Evolutionary conservation across 2,329 filamentous ascomycete species (phyloP).

Genomic region (Fusarium nanum): DNA sequence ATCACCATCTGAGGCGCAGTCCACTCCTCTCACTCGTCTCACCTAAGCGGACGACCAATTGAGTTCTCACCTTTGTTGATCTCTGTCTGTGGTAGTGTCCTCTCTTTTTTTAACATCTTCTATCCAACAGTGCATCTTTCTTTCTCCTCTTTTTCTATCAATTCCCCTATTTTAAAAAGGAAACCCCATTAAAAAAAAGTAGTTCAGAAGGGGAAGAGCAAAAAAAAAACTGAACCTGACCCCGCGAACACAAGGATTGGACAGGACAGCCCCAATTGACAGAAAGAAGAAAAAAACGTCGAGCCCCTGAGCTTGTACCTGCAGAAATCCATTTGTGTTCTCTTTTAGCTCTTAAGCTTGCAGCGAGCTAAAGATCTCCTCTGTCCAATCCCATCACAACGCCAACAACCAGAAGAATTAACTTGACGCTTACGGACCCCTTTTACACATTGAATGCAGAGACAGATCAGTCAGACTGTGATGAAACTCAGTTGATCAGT

Average conservation of each 20-base stretch:
- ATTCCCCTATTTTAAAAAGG: slow-evolving; percentile 23
- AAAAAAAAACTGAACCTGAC: slow-evolving; percentile 16
- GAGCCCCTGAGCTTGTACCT: slow-evolving; percentile 36
- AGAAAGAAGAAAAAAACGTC: slow-evolving; percentile 1
- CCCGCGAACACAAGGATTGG: slow-evolving; percentile 21
- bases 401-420: slow-evolving; percentile 4
- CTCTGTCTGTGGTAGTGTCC: slow-evolving; percentile 22
- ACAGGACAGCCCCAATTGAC: slow-evolving; percentile 18
- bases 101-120: not conserved
- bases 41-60: not conserved
- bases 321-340: slow-evolving; percentile 1
- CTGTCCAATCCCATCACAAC: not conserved
- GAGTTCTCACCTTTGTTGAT: slow-evolving; percentile 5
- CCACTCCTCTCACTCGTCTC: slow-evolving; percentile 8
- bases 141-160: not conserved
- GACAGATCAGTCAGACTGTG: not conserved
- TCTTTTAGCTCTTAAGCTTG: slow-evolving; percentile 6
- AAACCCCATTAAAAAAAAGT: not conserved
- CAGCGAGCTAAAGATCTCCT: not conserved
- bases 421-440: slow-evolving; percentile 15
- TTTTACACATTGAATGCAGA: slow-evolving; percentile 8
- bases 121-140: not conserved
- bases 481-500: not conserved
- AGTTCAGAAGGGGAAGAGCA: not conserved
- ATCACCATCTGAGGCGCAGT: slow-evolving; percentile 11